A percentile compares a stretch with the other conserved stretches of the same genome.
phyloP scores from a whole-genome alignment of 768 basidiomycete genomes.

The Leccinum ochraceum region DNA sequence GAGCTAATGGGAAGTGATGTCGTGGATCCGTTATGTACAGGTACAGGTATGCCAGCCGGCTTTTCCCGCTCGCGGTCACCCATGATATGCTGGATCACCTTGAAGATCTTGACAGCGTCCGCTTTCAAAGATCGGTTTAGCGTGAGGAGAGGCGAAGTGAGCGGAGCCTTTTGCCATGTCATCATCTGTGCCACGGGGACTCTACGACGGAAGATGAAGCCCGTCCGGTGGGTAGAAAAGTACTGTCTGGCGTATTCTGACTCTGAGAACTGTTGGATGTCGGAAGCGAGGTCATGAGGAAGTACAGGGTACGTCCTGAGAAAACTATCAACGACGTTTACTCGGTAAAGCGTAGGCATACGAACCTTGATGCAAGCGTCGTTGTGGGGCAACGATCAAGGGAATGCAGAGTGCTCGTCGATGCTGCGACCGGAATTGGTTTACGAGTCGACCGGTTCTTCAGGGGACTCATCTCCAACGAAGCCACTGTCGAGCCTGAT shows the following conservation, averaged over 20 bases:
- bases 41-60: conserved; percentile 49
- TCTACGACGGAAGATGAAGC: conserved; percentile 80
- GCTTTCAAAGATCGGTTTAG: conserved; percentile 64
- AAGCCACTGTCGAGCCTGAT: conserved; percentile 49
- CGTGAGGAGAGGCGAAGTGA: conserved; percentile 74
- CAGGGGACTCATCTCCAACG: conserved; percentile 72
- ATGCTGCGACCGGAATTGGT: conserved; percentile 60
- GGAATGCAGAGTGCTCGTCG: conserved; percentile 26
- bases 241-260: conserved; percentile 85
- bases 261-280: conserved; percentile 86
- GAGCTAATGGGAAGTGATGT: conserved; percentile 43
- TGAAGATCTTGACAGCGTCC: conserved; percentile 85
- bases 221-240: conserved; percentile 88
- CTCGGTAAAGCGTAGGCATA: conserved; percentile 4
- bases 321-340: conserved; percentile 12
- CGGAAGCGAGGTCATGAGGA: conserved; percentile 76
- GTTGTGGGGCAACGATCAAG: conserved; percentile 33
- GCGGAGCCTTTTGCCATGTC: conserved; percentile 84
- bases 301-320: conserved; percentile 72
- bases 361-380: conserved; percentile 68
- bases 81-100: conserved; percentile 90
- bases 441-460: conserved; percentile 60
- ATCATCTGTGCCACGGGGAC: conserved; percentile 87
- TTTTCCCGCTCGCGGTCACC: conserved; percentile 83
- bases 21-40: conserved; percentile 44